Base-by-base conservation (phyloP, 2,329 filamentous ascomycete species). In the Fusarium devonianum region DNA sequence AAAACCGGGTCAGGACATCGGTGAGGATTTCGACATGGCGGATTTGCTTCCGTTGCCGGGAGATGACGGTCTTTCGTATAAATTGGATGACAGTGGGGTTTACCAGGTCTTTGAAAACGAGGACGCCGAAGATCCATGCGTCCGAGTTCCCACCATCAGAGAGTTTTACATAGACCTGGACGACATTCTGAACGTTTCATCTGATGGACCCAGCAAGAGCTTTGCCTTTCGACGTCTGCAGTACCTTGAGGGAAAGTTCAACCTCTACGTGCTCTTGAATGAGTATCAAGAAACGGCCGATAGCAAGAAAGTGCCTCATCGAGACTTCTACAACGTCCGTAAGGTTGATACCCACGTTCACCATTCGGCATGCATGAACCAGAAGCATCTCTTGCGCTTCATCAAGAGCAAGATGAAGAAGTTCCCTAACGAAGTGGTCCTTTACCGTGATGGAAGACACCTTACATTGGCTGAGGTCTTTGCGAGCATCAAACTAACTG, bases 401-500 rank as follows among this genome's bases (percentile, higher is more conserved):
- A 99, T 99, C 78, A 99, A 99, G 75, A 96, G 92, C 74, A 99
- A 99, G 76, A 97, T 99, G 91, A 97, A 97, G 82, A 99, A 96
- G 73, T 94, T 84, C 13, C 92, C 92, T 0, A 90, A 97, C 66
- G 94, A 99, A 74, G 85, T 94, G 22, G 94, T 99, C 6, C 82
- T 99, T 33, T 95, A 86, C 71, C 84, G 94, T 68, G 94, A 99
- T 71, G 93, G 89, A 51, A 96, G 93, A 71, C 85, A 96, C 71
- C 78, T 99, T 63, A 97, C 94, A 1, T 75, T 99, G 51, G 86
- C 85, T 49, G 90, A 99, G 73, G 94, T 99, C 1, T 99, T 99
- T 71, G 88, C 96, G 66, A 96, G 92, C 74, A 96, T 99, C 76
- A 96, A 96, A 58, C 77, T 99, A 63, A 97, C 93, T 5, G 94